phyloP scores from a whole-genome alignment of 305 asterid genomes.

The Fraxinus floribunda region DNA sequence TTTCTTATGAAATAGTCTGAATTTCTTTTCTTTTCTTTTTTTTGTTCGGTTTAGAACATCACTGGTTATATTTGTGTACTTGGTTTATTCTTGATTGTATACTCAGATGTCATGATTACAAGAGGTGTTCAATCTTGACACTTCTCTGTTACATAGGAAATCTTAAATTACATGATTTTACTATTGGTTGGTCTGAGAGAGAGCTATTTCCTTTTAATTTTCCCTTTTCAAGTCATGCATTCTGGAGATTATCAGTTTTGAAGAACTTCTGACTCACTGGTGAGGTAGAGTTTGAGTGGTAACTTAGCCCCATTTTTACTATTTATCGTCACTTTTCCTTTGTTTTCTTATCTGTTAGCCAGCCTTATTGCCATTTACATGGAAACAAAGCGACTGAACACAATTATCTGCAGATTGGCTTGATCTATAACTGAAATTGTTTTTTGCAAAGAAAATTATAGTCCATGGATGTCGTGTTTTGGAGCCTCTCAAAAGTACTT shows the following conservation, averaged over 20 bases:
- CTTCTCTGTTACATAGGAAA: not conserved
- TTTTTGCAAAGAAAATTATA: not conserved
- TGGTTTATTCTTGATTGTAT: not conserved
- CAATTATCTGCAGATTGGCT: not conserved
- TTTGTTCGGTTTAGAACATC: not conserved
- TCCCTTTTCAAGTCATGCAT: not conserved
- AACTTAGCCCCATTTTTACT: not conserved
- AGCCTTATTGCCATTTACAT: not conserved
- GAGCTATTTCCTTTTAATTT: no score
- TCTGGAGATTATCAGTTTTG: not conserved
- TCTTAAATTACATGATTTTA: not conserved
- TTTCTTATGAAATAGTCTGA: not conserved
- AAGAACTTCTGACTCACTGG: not conserved
- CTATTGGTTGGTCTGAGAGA: not conserved
- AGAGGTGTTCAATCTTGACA: not conserved
- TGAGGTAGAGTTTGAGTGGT: not conserved
- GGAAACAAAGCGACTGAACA: not conserved
- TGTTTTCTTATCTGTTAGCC: not conserved
- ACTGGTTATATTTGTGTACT: not conserved
- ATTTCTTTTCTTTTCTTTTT: no score
- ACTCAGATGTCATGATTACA: not conserved
- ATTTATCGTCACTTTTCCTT: not conserved
- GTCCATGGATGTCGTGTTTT: not conserved
- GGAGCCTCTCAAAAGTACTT: not conserved
- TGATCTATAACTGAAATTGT: not conserved